These are phyloP conservation scores for Yarrowia sp. DNA, from an alignment of 805 yeast species.

Conservation along the genomic window DNA sequence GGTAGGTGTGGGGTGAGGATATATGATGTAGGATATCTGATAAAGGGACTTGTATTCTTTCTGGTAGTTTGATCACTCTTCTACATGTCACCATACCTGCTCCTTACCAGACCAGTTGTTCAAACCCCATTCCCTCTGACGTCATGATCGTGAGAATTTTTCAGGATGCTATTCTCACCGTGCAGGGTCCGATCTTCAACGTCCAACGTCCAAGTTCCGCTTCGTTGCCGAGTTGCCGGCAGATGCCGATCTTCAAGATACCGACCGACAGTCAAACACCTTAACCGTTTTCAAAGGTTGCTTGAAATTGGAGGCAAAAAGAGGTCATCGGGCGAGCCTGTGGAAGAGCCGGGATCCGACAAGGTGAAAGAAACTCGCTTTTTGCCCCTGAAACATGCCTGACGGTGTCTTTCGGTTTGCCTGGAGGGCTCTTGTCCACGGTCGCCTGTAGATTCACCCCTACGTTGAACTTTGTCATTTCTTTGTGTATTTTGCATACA, in stretches of 20 bases:
- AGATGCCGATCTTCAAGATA: background rate
- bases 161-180: too few relatives aligned
- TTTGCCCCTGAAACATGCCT: conserved; percentile 12
- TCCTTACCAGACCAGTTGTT: too few relatives aligned
- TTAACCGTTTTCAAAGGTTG: background rate
- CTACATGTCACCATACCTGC: too few relatives aligned
- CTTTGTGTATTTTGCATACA: background rate
- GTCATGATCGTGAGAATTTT: conserved; percentile 1
- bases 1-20: too few relatives aligned
- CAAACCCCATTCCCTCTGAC: background rate
- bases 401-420: background rate
- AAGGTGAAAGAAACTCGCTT: background rate
- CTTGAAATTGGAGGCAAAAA: background rate
- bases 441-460: background rate
- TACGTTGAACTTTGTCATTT: conserved; percentile 6
- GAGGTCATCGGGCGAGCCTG: background rate
- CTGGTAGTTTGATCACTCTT: too few relatives aligned
- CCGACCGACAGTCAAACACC: conserved; percentile 4
- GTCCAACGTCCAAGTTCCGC: background rate
- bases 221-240: background rate
- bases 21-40: too few relatives aligned
- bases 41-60: too few relatives aligned
- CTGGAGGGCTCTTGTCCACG: background rate
- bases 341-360: background rate
- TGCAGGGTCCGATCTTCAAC: background rate